A percentile compares a stretch with the other conserved stretches of the same genome.
Evolutionary conservation across 768 basidiomycete genomes (phyloP).

Genomic region (Rhodotorula babjevae): DNA sequence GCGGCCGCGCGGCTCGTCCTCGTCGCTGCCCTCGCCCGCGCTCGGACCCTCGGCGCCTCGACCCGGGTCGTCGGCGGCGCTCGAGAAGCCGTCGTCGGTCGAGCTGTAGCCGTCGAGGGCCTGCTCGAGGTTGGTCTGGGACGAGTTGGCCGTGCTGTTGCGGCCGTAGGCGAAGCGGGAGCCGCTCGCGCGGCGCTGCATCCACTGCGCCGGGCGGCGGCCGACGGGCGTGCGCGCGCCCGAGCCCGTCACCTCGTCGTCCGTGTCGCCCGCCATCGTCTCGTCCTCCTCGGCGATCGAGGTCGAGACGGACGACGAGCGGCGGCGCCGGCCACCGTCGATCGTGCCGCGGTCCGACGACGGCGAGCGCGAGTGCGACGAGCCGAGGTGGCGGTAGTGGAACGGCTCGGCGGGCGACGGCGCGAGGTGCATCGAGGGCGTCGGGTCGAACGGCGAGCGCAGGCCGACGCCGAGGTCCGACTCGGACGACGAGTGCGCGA

Average conservation of each 20-base stretch:
- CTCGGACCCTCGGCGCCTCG: background rate
- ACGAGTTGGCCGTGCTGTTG: background rate
- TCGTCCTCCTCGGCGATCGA: constrained; percentile 33
- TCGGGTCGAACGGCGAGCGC: background rate
- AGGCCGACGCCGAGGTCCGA: constrained; percentile 10
- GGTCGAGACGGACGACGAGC: constrained; percentile 12
- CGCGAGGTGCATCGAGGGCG: constrained; percentile 4
- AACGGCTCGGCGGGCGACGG: constrained; percentile 19
- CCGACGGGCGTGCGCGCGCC: constrained; percentile 25
- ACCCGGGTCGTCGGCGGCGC: background rate
- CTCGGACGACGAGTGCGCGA: constrained; percentile 8
- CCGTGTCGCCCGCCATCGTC: constrained; percentile 6
- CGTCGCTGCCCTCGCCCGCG: background rate
- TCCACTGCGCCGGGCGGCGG: background rate
- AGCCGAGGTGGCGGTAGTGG: constrained; percentile 27
- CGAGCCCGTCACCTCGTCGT: constrained; percentile 12
- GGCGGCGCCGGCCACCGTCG: background rate
- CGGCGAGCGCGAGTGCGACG: constrained; percentile 33
- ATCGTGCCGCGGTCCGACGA: constrained; percentile 1
- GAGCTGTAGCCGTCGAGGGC: background rate
- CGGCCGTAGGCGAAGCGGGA: background rate
- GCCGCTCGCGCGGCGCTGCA: constrained; percentile 3
- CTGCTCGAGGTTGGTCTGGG: background rate
- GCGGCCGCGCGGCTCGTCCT: constrained; percentile 20
- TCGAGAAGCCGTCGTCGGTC: constrained; percentile 1